Percentiles rank a stretch among this genome's conserved stretches.
Conservation (phyloP, 1,139 yeast genomes). For the Yamadazyma triangularis region DNA sequence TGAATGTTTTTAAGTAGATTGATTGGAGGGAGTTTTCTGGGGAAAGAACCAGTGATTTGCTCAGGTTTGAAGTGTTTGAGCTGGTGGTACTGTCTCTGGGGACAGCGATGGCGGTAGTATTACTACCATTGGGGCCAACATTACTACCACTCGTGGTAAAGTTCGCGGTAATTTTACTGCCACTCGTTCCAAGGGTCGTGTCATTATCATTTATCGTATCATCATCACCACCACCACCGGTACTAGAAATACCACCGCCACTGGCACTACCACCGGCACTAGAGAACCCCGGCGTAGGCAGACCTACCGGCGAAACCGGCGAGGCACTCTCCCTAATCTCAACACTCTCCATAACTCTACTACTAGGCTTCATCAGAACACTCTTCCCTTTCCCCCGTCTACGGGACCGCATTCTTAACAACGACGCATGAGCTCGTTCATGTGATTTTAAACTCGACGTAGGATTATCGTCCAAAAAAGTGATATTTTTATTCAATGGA, state of each 20-base stretch:
- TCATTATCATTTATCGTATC: slow-evolving; percentile 1
- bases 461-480: slow-evolving; percentile 23
- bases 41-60: not conserved
- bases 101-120: slow-evolving; percentile 1
- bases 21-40: not conserved
- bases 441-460: slow-evolving; percentile 38
- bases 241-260: slow-evolving; percentile 5
- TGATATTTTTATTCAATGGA: slow-evolving; percentile 9
- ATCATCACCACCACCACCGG: slow-evolving; percentile 3
- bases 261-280: no score
- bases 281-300: slow-evolving; percentile 11
- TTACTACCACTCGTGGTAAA: not conserved
- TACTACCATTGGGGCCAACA: slow-evolving; percentile 1
- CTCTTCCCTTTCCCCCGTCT: slow-evolving; percentile 46
- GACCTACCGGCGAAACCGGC: slow-evolving; percentile 16
- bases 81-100: no score
- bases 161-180: slow-evolving; percentile 1
- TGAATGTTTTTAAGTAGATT: slow-evolving; percentile 22
- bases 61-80: no score
- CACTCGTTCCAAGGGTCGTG: slow-evolving; percentile 2
- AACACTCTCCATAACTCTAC: slow-evolving; percentile 21
- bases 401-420: slow-evolving; percentile 58
- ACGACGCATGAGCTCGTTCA: slow-evolving; percentile 65
- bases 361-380: slow-evolving; percentile 22
- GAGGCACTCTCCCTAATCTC: slow-evolving; percentile 7